Evolutionary conservation across 2,329 filamentous ascomycete genomes (phyloP).

Genomic region (Arachnopeziza araneosa): DNA sequence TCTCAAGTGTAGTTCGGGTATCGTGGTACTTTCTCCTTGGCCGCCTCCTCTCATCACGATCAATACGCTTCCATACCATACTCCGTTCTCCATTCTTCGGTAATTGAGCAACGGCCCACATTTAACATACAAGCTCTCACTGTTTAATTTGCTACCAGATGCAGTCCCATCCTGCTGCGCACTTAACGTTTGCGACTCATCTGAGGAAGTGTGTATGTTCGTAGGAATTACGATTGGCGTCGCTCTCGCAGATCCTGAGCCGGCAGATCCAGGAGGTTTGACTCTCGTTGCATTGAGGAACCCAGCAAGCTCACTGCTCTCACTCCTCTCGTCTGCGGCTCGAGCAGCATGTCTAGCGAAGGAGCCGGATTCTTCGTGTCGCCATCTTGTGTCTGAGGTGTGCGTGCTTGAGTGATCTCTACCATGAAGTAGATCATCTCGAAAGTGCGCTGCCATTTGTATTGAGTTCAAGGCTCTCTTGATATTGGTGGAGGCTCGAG

Average conservation of each 20-base stretch:
- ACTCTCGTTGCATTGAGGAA: constrained; percentile 52
- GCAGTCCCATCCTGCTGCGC: constrained; percentile 8
- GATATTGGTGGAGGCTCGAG: too few species aligned
- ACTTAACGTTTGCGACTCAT: constrained; percentile 1
- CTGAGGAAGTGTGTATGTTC: constrained; percentile 14
- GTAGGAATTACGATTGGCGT: constrained; percentile 41
- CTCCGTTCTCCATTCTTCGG: constrained; percentile 60
- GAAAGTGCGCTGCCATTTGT: constrained; percentile 24
- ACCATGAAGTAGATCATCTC: constrained; percentile 24
- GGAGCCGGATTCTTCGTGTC: constrained; percentile 56
- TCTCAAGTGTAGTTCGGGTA: constrained; percentile 54
- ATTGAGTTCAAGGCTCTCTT: too few species aligned
- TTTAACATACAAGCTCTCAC: constrained; percentile 39
- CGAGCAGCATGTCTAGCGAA: constrained; percentile 37
- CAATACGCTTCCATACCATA: constrained; percentile 82
- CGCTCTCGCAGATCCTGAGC: constrained; percentile 32
- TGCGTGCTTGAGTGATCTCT: constrained; percentile 42
- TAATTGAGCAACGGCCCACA: constrained; percentile 76
- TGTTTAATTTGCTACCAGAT: constrained; percentile 1
- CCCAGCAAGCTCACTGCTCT: constrained; percentile 42
- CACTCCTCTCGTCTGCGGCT: constrained; percentile 15
- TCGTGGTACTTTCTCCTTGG: constrained; percentile 44
- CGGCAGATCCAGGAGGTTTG: constrained; percentile 22
- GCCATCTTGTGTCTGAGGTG: constrained; percentile 53
- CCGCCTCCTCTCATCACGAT: constrained; percentile 74